Percentiles rank a stretch among this genome's conserved stretches.
These are phyloP conservation scores for Senna tora DNA, from an alignment of 306 rosid genomes.

Conservation along the genomic window DNA sequence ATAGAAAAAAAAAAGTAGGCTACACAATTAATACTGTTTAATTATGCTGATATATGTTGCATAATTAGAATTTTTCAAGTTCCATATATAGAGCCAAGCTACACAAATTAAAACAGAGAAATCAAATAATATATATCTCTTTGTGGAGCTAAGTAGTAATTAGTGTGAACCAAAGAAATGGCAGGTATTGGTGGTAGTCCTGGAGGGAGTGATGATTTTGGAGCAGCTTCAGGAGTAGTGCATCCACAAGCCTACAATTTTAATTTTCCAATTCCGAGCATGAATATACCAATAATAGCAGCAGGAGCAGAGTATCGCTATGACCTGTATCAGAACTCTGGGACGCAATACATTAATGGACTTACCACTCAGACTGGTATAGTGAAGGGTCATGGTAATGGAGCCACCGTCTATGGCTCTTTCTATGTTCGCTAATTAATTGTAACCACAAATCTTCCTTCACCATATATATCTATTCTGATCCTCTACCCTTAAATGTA, in stretches of 20 bases:
- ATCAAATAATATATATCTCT: too few relatives aligned
- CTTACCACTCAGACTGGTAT: conserved; percentile 11
- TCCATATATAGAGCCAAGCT: not conserved
- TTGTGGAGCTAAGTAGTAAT: too few relatives aligned
- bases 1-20: too few relatives aligned
- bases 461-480: not conserved
- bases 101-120: not conserved
- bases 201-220: not conserved
- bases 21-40: too few relatives aligned
- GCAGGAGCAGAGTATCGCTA: not conserved
- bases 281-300: not conserved
- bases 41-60: too few relatives aligned
- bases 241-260: not conserved
- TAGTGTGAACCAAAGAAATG: not conserved
- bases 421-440: not conserved
- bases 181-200: not conserved
- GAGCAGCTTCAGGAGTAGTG: not conserved
- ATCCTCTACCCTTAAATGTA: too few relatives aligned
- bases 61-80: too few relatives aligned
- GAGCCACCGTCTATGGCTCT: conserved; percentile 27
- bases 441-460: too few relatives aligned
- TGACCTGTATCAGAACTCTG: not conserved
- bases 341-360: conserved; percentile 2
- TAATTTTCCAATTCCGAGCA: not conserved
- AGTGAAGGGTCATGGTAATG: conserved; percentile 26